A percentile compares a stretch with the other conserved stretches of the same genome.
These are phyloP conservation scores for Pseudogymnoascus verrucosus DNA, from an alignment of 2,329 filamentous ascomycete species.

Conservation along the genomic window DNA sequence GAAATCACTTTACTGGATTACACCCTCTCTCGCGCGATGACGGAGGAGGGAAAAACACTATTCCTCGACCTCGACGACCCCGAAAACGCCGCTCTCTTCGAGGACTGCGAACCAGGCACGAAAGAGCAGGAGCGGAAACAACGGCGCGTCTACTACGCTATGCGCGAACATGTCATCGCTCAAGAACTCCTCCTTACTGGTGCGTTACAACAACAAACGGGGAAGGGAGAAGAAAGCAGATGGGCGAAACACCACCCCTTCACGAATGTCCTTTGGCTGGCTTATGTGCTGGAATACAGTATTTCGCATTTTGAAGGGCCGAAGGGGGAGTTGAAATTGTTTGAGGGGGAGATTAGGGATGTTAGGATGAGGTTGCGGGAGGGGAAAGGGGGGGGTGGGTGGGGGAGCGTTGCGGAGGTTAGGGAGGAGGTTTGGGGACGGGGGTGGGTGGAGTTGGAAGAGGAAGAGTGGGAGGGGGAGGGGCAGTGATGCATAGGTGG, in stretches of 20 bases:
- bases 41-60: slow-evolving; percentile 34
- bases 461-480: background rate
- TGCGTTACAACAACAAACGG: slow-evolving; percentile 4
- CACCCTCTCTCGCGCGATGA: slow-evolving; percentile 51
- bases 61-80: slow-evolving; percentile 47
- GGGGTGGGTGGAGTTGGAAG: background rate
- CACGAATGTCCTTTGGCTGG: slow-evolving; percentile 58
- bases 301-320: slow-evolving; percentile 21
- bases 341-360: background rate
- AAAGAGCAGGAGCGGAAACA: slow-evolving; percentile 40
- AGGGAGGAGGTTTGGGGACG: background rate
- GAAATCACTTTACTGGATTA: slow-evolving; percentile 60
- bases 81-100: slow-evolving; percentile 51
- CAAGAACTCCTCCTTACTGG: background rate
- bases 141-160: slow-evolving; percentile 43
- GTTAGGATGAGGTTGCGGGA: background rate
- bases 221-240: slow-evolving; percentile 28
- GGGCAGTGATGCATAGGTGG: too few species aligned
- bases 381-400: background rate
- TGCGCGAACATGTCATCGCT: slow-evolving; percentile 24
- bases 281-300: slow-evolving; percentile 50
- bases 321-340: background rate
- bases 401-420: background rate
- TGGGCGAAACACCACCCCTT: slow-evolving; percentile 52
- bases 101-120: slow-evolving; percentile 44